These are phyloP conservation scores for Skeletonema potamos DNA, from an alignment of 108 stramenopile genomes.

Conservation along the genomic window DNA sequence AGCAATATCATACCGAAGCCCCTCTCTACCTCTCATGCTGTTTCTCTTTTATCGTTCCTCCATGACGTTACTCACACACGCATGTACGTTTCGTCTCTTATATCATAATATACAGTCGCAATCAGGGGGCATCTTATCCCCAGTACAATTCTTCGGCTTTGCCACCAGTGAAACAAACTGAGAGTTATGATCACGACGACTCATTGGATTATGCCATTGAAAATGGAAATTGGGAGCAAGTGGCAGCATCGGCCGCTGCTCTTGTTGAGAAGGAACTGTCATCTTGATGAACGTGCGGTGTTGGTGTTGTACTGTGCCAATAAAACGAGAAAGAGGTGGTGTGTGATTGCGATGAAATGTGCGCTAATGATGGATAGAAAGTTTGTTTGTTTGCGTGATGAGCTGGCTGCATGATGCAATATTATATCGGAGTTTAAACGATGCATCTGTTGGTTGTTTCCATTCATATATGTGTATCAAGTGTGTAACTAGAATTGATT, in stretches of 20 bases:
- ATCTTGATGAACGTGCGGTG: too few relatives aligned
- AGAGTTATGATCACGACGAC: neutral
- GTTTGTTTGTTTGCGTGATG: neutral
- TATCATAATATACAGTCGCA: neutral
- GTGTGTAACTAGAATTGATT: neutral
- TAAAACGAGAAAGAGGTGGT: neutral
- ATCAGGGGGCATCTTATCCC: neutral
- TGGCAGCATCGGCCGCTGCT: slow-evolving; percentile 28
- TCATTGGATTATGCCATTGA: slow-evolving; percentile 36
- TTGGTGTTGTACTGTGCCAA: neutral
- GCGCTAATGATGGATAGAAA: neutral
- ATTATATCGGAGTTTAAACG: neutral
- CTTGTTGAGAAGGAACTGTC: neutral
- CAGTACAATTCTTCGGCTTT: neutral
- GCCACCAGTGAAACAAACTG: slow-evolving; percentile 9
- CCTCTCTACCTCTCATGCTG: neutral
- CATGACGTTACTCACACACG: too few relatives aligned
- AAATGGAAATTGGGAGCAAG: slow-evolving; percentile 37
- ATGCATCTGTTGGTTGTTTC: neutral
- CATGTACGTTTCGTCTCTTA: neutral
- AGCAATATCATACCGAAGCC: too few relatives aligned
- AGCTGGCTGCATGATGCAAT: neutral
- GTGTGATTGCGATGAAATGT: neutral
- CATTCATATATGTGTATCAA: neutral
- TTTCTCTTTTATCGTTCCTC: neutral